Base-by-base conservation (phyloP, 2,329 filamentous ascomycete species). In the Mycosphaerella arachidis region DNA sequence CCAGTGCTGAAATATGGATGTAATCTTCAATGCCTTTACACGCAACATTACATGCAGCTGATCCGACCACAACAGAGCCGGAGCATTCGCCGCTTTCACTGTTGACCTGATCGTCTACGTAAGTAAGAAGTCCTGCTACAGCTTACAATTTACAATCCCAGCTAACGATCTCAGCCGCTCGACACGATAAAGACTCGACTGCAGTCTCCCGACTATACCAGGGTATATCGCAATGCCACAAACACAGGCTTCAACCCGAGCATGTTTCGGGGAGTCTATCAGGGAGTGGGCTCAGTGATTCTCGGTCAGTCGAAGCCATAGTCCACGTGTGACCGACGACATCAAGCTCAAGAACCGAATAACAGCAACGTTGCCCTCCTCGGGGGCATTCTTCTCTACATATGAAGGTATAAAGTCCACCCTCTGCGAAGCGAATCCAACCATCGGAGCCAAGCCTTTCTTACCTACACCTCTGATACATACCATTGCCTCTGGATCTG, bases 181-280 rank as follows among this genome's bases (percentile, higher is more conserved):
- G 92, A 96, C 72, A 97, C 92, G 0, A 80, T 96, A 69, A 96
- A 96, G 73, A 96, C 92, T 7, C 84, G 92, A 9, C 82, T 91
- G 52, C 92, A 96, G 73, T 91, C 88, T 56, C 87, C 86, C 12
- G 84, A 92, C 68, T 94, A 92, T 75, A 78, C 84, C 40, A 82
- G 82, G 53, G 80, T 87, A 0, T 93, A 86, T 71, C 83, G 81
- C 62, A 77, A 87, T 76, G 79, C 80, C 16, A 75, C 76, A 1
- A 82, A 83, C 24, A 81, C 82, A 13, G 78, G 79, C 1, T 74
- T 84, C 33, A 84, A 81, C 48, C 78, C 81, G 56, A 73, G 82
- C 20, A 79, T 87, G 57, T 86, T 91, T 65, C 81, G 85, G 12
- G 92, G 92, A 0, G 76, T 96, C 6, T 96, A 96, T 69, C 92